Conservation (phyloP, 1,284 basidiomycete species). For the Naganishia sp. region DNA sequence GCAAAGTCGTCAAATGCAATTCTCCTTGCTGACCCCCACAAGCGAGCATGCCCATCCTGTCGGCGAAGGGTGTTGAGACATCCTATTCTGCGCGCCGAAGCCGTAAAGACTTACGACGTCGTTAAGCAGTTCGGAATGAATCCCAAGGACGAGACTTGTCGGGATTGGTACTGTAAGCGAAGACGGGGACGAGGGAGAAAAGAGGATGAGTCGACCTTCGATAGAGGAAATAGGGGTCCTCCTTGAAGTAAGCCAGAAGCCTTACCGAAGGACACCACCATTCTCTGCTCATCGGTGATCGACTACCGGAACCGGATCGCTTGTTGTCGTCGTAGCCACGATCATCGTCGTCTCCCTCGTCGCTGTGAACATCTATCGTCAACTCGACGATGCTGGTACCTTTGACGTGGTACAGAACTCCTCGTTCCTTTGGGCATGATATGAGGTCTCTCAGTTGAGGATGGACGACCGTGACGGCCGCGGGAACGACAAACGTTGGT, state of each 20-base stretch:
- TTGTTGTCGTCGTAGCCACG: constrained; percentile 3
- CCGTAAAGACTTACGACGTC: constrained; percentile 21
- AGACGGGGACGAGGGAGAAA: constrained; percentile 1
- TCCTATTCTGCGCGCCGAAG: not conserved
- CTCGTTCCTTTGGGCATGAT: constrained; percentile 35
- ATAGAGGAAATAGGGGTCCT: not conserved
- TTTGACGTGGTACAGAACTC: constrained; percentile 33
- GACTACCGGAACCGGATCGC: constrained; percentile 4
- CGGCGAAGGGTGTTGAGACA: not conserved
- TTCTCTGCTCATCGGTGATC: constrained; percentile 20
- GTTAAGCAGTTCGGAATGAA: constrained; percentile 35
- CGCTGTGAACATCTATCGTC: constrained; percentile 32
- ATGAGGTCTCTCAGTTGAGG: constrained; percentile 53
- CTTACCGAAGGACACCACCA: constrained; percentile 29
- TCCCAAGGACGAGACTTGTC: constrained; percentile 8
- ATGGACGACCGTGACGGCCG: constrained; percentile 50
- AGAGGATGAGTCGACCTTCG: constrained; percentile 22
- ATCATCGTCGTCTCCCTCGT: constrained; percentile 36
- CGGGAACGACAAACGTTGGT: constrained; percentile 38
- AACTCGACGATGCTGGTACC: constrained; percentile 29
- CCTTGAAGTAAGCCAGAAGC: constrained; percentile 39
- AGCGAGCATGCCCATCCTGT: constrained; percentile 38
- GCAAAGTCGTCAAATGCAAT: constrained; percentile 46
- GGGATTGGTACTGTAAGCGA: constrained; percentile 6
- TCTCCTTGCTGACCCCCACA: constrained; percentile 54